A percentile compares a stretch with the other conserved stretches of the same genome.
These are phyloP conservation scores for Schizophyllum amplum DNA, from an alignment of 1,284 basidiomycete genomes.

Conservation along the genomic window DNA sequence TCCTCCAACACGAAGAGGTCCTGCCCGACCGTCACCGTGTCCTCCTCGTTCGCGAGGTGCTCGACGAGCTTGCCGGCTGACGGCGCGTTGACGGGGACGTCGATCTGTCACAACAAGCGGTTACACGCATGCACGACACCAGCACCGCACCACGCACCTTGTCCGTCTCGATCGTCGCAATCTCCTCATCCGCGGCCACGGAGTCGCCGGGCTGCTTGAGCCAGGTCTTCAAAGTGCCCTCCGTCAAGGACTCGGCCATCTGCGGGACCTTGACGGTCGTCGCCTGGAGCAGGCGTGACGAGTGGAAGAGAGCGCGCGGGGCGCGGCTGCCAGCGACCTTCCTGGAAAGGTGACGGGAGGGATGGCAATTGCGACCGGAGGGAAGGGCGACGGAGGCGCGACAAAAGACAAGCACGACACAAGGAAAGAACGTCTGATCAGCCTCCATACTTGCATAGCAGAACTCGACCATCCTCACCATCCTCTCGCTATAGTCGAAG, in stretches of 20 bases:
- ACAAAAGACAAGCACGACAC: no score
- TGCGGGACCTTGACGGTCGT: slow-evolving; percentile 95
- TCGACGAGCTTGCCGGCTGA: slow-evolving; percentile 85
- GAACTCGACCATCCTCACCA: no score
- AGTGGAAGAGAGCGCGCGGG: slow-evolving; percentile 57
- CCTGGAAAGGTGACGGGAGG: slow-evolving; percentile 24
- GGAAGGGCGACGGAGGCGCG: no score
- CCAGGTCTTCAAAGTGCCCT: slow-evolving; percentile 96
- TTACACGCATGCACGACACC: slow-evolving; percentile 1
- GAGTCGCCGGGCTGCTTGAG: slow-evolving; percentile 89
- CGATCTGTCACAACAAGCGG: slow-evolving; percentile 49
- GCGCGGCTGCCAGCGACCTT: slow-evolving; percentile 37
- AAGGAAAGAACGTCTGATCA: no score
- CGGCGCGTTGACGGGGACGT: slow-evolving; percentile 95
- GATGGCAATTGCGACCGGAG: background rate
- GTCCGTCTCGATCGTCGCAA: slow-evolving; percentile 98
- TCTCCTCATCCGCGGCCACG: slow-evolving; percentile 90
- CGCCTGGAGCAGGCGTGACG: slow-evolving; percentile 62
- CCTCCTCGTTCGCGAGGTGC: slow-evolving; percentile 84
- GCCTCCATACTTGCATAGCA: no score
- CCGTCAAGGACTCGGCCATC: slow-evolving; percentile 99
- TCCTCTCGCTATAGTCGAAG: slow-evolving; percentile 1
- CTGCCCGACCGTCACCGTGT: slow-evolving; percentile 92
- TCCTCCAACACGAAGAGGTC: slow-evolving; percentile 91
- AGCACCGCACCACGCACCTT: slow-evolving; percentile 59